A percentile compares a stretch with the other conserved stretches of the same genome.
These are phyloP conservation scores for Crithidia expoeki DNA, from an alignment of 208 protist genomes.

Conservation along the genomic window DNA sequence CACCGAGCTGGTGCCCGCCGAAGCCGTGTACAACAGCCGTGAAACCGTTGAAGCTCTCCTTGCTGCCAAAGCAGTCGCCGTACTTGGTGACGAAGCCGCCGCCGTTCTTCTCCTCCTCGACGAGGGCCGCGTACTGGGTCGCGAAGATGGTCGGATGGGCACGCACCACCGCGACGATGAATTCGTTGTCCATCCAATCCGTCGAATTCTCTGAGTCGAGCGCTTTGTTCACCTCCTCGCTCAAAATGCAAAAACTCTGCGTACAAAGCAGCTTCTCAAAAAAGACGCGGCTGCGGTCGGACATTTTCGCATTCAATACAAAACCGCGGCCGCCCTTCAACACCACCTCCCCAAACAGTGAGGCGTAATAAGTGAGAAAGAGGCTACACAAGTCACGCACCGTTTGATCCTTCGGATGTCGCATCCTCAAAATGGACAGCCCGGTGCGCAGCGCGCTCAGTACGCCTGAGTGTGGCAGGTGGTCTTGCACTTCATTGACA, in stretches of 20 bases:
- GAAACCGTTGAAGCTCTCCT: slow-evolving; percentile 58
- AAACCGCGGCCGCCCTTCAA: slow-evolving; percentile 42
- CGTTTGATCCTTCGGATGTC: slow-evolving; percentile 57
- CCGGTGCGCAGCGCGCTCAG: slow-evolving; percentile 74
- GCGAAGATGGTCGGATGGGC: slow-evolving; percentile 55
- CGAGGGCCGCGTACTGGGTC: slow-evolving; percentile 51
- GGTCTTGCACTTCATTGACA: slow-evolving; percentile 49
- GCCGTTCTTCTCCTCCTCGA: slow-evolving; percentile 63
- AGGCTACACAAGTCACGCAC: slow-evolving; percentile 78
- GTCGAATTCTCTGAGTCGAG: slow-evolving; percentile 45
- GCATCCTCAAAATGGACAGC: slow-evolving; percentile 57
- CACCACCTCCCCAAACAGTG: slow-evolving; percentile 66
- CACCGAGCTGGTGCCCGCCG: slow-evolving; percentile 55
- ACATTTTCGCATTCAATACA: slow-evolving; percentile 28
- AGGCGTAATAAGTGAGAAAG: slow-evolving; percentile 82
- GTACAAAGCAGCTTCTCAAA: slow-evolving; percentile 62
- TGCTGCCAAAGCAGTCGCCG: slow-evolving; percentile 71
- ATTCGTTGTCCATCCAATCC: slow-evolving; percentile 86
- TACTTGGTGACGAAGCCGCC: slow-evolving; percentile 63
- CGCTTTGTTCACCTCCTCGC: slow-evolving; percentile 56
- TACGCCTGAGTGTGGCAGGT: slow-evolving; percentile 63
- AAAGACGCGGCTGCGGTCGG: slow-evolving; percentile 36
- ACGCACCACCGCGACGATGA: slow-evolving; percentile 79
- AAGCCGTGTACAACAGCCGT: slow-evolving; percentile 77
- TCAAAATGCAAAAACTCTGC: slow-evolving; percentile 70